Percentiles rank a stretch among this genome's conserved stretches.
Evolutionary conservation across 768 basidiomycete species (phyloP).

Genomic region (Crassisporium funariophilum): DNA sequence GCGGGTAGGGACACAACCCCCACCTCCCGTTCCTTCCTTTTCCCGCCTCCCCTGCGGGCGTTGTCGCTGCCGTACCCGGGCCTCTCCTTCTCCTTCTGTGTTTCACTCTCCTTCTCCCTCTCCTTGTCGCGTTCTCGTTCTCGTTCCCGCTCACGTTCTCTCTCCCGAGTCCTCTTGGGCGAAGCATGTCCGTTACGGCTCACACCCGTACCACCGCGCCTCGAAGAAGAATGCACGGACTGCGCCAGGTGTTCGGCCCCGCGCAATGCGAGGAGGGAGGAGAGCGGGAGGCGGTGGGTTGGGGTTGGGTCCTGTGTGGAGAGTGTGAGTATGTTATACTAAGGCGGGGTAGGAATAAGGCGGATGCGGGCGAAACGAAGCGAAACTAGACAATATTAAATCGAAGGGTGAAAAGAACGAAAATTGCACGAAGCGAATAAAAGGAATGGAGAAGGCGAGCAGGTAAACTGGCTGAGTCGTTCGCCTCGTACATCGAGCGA

Average conservation of each 20-base stretch:
- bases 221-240: slow-evolving; percentile 5
- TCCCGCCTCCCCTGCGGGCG: too few species aligned
- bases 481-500: too few species aligned
- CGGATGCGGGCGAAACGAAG: background rate
- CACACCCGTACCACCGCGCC: too few species aligned
- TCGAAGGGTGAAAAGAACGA: too few species aligned
- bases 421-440: too few species aligned
- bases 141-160: slow-evolving; percentile 7
- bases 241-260: slow-evolving; percentile 44
- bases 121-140: slow-evolving; percentile 7
- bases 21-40: too few species aligned
- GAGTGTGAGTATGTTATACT: too few species aligned
- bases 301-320: slow-evolving; percentile 39
- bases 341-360: background rate
- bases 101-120: slow-evolving; percentile 11
- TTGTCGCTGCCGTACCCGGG: background rate
- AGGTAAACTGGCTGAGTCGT: too few species aligned
- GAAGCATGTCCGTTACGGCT: background rate
- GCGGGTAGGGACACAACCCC: too few species aligned
- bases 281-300: slow-evolving; percentile 41
- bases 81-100: slow-evolving; percentile 2
- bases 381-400: background rate
- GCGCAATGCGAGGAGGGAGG: slow-evolving; percentile 42
- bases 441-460: too few species aligned
- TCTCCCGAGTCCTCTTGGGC: background rate